Evolutionary conservation across 352 stramenopile species (phyloP), one percentile per base, ranked within the genome.

Genomic region (Pythium aristosporum): DNA sequence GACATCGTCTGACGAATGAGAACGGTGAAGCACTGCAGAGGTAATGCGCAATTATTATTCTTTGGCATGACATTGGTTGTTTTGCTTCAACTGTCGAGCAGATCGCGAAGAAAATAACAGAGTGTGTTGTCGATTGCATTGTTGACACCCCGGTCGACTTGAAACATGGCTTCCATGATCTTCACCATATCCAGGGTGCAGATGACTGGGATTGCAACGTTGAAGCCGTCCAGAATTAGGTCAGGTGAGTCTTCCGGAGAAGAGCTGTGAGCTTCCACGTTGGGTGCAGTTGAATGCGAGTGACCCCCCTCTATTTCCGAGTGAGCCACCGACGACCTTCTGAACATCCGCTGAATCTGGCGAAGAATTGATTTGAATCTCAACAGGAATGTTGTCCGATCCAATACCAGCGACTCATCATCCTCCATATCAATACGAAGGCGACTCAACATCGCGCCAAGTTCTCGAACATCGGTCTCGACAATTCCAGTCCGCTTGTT

Each of bases 51-150:
- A 49, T 25, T 25, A n/a, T n/a, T 25, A 25, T 49, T 9, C 43
- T 20, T 49, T 49, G 43, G 46, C 46, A 5, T 2, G 9, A 5
- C 0, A 32, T 21, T 23, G 39, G 39, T 46, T 15, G 39, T 46
- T 46, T 57, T 41, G 13, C 5, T 20, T 55, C 48, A 65, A 49
- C 32, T 72, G 41, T 89, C 79, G 25, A 93, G 71, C 36, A 89
- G 67, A 39, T 93, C 79, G 41, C 82, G 69, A 13, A 91, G 69
- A 39, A 90, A 93, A 58, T 88, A 90, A 64, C 82, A 91, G 42
- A 92, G 72, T 18, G 67, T 53, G 56, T 86, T 87, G 51, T 91
- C 73, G n/a, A 69, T 56, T 5, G 72, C 54, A 42, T 50, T 63
- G 36, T 73, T 71, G 16, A 73, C 56, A 23, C 80, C 77, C 49